Percentiles rank a stretch among this genome's conserved stretches.
Evolutionary conservation across 2,329 filamentous ascomycete genomes (phyloP).

Genomic region (Sporothrix phasma): DNA sequence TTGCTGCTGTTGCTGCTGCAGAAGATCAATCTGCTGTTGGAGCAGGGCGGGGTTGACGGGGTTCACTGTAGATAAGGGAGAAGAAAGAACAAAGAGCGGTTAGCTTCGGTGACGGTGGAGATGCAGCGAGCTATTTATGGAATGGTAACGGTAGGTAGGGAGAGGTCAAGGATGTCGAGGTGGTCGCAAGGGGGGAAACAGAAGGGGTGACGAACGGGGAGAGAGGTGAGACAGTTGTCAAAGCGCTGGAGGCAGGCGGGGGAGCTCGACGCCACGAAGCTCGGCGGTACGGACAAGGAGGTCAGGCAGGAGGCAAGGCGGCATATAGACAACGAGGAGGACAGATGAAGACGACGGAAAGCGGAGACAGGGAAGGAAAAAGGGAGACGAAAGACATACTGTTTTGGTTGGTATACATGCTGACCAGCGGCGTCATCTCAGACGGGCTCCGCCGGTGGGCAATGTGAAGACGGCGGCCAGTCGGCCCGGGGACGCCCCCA

Average conservation of each 20-base stretch:
- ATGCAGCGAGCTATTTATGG: neutral
- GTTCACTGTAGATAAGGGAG: constrained; percentile 58
- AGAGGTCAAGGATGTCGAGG: no score
- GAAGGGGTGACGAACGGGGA: constrained; percentile 5
- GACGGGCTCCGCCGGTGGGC: constrained; percentile 94
- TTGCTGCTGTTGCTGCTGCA: constrained; percentile 96
- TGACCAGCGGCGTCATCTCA: constrained; percentile 94
- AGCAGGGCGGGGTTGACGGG: constrained; percentile 95
- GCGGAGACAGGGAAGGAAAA: neutral
- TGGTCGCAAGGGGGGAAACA: neutral
- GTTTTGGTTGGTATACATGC: constrained; percentile 63
- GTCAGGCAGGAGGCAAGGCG: neutral
- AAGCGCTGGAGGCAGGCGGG: constrained; percentile 5
- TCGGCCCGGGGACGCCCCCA: constrained; percentile 55
- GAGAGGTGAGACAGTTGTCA: constrained; percentile 11
- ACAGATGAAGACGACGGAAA: neutral
- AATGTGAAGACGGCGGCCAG: constrained; percentile 88
- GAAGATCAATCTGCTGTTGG: constrained; percentile 93
- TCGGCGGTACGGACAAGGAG: neutral
- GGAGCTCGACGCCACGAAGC: neutral
- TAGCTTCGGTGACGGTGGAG: constrained; percentile 2
- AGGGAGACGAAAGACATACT: constrained; percentile 33
- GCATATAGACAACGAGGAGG: neutral
- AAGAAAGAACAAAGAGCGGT: constrained; percentile 14
- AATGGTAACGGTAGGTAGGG: neutral